Evolutionary conservation across 1,284 basidiomycete genomes (phyloP).

Genomic region (Puccinia novopanici): DNA sequence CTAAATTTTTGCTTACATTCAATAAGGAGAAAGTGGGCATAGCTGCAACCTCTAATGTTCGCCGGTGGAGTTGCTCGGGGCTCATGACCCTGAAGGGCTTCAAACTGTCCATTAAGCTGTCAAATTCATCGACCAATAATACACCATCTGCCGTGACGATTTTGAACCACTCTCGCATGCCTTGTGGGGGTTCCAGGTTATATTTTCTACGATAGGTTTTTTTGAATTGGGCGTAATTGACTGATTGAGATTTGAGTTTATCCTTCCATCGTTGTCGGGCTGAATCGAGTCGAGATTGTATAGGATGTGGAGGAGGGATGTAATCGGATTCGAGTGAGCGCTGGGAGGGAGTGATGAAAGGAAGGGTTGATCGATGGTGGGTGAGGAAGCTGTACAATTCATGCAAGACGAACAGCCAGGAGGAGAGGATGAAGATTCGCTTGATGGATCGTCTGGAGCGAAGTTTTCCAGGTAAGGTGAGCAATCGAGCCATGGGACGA

Average conservation of each 20-base stretch:
- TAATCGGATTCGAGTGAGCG: conserved; percentile 17
- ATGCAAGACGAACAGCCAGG: conserved; percentile 46
- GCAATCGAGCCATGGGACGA: conserved; percentile 34
- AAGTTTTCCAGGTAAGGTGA: conserved; percentile 47
- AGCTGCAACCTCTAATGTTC: conserved; percentile 39
- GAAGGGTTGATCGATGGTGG: conserved; percentile 21
- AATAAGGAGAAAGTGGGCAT: conserved; percentile 50
- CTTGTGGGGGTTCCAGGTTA: conserved; percentile 40
- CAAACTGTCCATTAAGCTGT: conserved; percentile 40
- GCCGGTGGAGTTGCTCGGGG: conserved; percentile 36
- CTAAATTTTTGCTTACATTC: conserved; percentile 6
- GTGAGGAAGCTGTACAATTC: conserved; percentile 45
- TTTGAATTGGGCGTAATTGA: conserved; percentile 34
- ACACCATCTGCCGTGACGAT: conserved; percentile 39
- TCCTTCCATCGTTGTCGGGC: conserved; percentile 43
- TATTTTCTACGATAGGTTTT: conserved; percentile 36
- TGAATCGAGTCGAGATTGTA: conserved; percentile 23
- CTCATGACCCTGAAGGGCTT: conserved; percentile 46
- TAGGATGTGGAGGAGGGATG: conserved; percentile 45
- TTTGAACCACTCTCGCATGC: conserved; percentile 49
- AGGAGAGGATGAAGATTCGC: conserved; percentile 43
- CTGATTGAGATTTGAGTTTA: conserved; percentile 48
- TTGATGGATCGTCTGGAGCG: conserved; percentile 48
- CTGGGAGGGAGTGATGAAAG: conserved; percentile 19
- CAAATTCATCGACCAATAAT: conserved; percentile 48